Evolutionary conservation across 2,329 filamentous ascomycete species (phyloP).

Genomic region (Cadophora luteo-olivacea): DNA sequence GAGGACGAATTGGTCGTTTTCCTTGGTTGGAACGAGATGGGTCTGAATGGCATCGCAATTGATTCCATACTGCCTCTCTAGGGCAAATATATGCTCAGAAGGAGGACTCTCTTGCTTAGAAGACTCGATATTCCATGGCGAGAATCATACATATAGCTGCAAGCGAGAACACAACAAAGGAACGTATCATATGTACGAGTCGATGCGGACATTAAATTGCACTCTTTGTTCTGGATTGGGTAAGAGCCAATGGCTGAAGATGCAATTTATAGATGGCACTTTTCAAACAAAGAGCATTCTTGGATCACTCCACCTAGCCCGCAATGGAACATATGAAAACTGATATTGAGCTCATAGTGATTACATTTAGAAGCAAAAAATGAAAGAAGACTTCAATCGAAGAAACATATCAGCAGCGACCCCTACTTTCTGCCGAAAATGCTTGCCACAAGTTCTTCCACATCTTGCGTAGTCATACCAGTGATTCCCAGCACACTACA

Average conservation of each 20-base stretch:
- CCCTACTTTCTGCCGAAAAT: constrained; percentile 29
- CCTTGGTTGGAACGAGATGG: not conserved
- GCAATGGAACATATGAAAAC: not conserved
- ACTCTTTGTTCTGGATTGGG: not conserved
- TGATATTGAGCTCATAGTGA: not conserved
- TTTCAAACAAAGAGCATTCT: not conserved
- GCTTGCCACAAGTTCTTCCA: constrained; percentile 45
- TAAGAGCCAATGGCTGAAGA: not conserved
- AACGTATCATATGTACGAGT: not conserved
- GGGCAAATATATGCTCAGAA: not conserved
- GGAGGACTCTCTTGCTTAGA: not conserved
- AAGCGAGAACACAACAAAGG: constrained; percentile 6
- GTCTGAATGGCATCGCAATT: not conserved
- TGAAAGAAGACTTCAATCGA: not conserved
- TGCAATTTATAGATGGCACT: not conserved
- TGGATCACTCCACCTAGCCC: not conserved
- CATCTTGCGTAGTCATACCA: constrained; percentile 48
- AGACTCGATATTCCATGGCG: not conserved
- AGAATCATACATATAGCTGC: not conserved
- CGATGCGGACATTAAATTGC: not conserved
- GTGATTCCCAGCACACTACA: constrained; percentile 50
- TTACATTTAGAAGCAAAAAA: not conserved
- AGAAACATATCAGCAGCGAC: not conserved
- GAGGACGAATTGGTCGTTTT: not conserved
- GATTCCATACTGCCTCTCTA: not conserved